These are phyloP conservation scores for Pseudogymnoascus sp. DNA, from an alignment of 2,329 filamentous ascomycete genomes.

Conservation along the genomic window DNA sequence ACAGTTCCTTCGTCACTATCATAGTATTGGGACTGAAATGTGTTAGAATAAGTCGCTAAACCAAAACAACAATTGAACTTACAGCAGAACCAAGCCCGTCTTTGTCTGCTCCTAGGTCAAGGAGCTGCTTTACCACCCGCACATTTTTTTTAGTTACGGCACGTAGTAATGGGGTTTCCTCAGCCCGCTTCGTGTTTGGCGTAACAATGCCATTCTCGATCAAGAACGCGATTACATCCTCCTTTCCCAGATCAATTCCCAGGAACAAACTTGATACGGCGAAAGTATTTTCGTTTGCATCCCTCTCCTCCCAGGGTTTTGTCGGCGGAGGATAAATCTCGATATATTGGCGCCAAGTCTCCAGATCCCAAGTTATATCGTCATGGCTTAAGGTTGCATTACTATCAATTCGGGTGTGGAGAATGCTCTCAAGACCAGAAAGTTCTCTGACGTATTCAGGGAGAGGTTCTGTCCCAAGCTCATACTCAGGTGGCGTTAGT, in stretches of 20 bases:
- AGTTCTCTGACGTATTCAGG: not conserved
- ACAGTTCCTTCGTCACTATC: not conserved
- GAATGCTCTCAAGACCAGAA: not conserved
- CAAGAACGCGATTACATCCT: not conserved
- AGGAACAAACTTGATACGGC: not conserved
- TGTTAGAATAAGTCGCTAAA: not conserved
- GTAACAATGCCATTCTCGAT: not conserved
- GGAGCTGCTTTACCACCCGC: slow-evolving; percentile 9
- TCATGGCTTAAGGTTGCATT: not conserved
- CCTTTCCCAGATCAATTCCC: not conserved
- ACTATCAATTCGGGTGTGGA: not conserved
- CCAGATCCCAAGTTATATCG: not conserved
- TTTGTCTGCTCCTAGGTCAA: slow-evolving; percentile 12
- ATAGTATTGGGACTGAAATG: not conserved
- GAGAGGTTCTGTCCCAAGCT: not conserved
- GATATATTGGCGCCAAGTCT: not conserved
- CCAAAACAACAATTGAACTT: not conserved
- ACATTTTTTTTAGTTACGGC: slow-evolving; percentile 12
- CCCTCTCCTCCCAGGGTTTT: not conserved
- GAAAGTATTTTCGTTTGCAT: not conserved
- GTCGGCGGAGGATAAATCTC: not conserved
- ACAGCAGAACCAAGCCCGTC: slow-evolving; percentile 13
- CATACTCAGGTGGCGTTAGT: not conserved
- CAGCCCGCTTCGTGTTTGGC: not conserved
- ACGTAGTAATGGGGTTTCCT: slow-evolving; percentile 11